These are phyloP conservation scores for Fraxinus baroniana DNA, from an alignment of 305 asterid species.

Conservation along the genomic window DNA sequence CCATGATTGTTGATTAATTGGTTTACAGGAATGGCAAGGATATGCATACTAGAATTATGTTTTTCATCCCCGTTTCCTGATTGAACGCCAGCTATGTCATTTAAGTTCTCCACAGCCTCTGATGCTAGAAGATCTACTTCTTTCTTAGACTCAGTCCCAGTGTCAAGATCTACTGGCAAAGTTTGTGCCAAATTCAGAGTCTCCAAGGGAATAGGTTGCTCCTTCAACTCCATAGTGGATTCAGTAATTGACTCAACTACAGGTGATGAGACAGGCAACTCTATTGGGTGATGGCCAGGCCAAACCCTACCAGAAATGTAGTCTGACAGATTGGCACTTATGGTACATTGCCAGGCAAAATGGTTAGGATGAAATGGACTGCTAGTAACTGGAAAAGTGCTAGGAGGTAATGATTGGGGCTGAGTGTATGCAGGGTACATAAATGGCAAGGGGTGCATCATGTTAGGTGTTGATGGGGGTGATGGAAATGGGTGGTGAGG, in stretches of 20 bases:
- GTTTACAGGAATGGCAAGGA: constrained; percentile 40
- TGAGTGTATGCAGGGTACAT: constrained; percentile 83
- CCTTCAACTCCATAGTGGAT: constrained; percentile 43
- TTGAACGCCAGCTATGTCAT: constrained; percentile 40
- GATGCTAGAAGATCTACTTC: constrained; percentile 54
- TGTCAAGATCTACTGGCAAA: constrained; percentile 59
- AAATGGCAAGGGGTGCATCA: constrained; percentile 81
- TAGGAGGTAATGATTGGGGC: constrained; percentile 64
- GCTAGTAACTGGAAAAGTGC: constrained; percentile 59
- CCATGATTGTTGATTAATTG: constrained; percentile 36
- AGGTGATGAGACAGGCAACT: constrained; percentile 61
- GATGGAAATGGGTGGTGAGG: constrained; percentile 92
- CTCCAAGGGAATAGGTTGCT: constrained; percentile 47
- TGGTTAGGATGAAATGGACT: constrained; percentile 71
- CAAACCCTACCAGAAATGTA: constrained; percentile 67
- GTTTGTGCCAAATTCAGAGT: constrained; percentile 48
- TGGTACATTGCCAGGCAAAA: constrained; percentile 79
- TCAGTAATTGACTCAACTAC: constrained; percentile 57
- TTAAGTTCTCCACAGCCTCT: constrained; percentile 51
- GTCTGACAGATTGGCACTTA: constrained; percentile 56
- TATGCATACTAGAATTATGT: constrained; percentile 35
- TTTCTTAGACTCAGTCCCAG: constrained; percentile 59
- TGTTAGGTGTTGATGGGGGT: constrained; percentile 86
- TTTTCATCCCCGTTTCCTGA: constrained; percentile 38
- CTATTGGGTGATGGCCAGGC: constrained; percentile 77